A percentile compares a stretch with the other conserved stretches of the same genome.
Conservation (phyloP, 129 eudicot genomes). For the Flaveria bidentis region DNA sequence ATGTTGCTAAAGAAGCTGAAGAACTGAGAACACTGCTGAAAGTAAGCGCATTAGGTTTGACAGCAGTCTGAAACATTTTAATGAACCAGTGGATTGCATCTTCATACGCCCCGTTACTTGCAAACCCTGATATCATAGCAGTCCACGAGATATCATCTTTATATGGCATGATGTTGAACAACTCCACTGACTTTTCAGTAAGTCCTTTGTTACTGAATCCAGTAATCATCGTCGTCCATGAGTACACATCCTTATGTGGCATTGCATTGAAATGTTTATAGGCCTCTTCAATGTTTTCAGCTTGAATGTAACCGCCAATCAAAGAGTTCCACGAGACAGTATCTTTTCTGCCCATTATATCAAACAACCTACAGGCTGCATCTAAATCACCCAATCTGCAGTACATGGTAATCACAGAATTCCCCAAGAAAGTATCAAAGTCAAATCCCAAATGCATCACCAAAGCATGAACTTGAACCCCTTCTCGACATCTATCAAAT, state of each 20-base stretch:
- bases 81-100: conserved; percentile 60
- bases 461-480: conserved; percentile 64
- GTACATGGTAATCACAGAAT: conserved; percentile 75
- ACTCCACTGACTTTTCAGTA: conserved; percentile 45
- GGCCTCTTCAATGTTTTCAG: conserved; percentile 54
- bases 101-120: conserved; percentile 48
- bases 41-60: conserved; percentile 66
- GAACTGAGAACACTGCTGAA: conserved; percentile 69
- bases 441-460: conserved; percentile 53
- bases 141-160: conserved; percentile 84
- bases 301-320: conserved; percentile 59
- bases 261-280: conserved; percentile 41
- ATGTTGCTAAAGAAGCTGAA: conserved; percentile 60
- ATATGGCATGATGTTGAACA: conserved; percentile 66
- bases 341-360: conserved; percentile 53
- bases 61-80: conserved; percentile 48
- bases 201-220: conserved; percentile 62
- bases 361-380: conserved; percentile 50
- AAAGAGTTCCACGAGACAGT: conserved; percentile 69
- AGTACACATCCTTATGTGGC: conserved; percentile 54
- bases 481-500: conserved; percentile 49
- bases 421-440: conserved; percentile 57
- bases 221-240: conserved; percentile 77
- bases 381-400: conserved; percentile 51
- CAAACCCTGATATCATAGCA: conserved; percentile 74